A percentile compares a stretch with the other conserved stretches of the same genome.
phyloP scores from a whole-genome alignment of 2,329 filamentous ascomycete genomes.

The Aspergillus floridensis region DNA sequence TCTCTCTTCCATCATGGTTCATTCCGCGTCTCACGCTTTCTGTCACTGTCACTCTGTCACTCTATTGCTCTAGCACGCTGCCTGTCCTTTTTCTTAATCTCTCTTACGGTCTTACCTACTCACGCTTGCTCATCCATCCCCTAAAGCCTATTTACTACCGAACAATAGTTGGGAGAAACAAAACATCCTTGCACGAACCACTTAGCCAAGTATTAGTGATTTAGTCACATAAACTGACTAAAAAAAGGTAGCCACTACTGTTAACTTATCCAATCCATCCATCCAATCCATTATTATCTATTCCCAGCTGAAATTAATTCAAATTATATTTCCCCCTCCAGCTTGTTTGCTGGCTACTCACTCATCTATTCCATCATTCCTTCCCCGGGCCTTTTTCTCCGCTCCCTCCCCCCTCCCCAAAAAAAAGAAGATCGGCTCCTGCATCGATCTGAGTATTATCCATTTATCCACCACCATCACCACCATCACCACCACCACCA shows the following conservation, averaged over 20 bases:
- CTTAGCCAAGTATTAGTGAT: not conserved
- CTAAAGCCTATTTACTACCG: not conserved
- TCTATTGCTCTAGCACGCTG: too few relatives aligned
- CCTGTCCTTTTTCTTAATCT: too few relatives aligned
- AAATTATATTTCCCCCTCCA: not conserved
- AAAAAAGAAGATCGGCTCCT: not conserved
- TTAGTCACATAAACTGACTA: not conserved
- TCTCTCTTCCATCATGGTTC: not conserved
- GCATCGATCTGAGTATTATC: conserved; percentile 6
- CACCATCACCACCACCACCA: not conserved
- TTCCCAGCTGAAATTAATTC: not conserved
- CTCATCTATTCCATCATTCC: too few relatives aligned
- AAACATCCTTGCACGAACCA: not conserved
- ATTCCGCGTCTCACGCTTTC: too few relatives aligned
- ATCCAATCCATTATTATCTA: too few relatives aligned
- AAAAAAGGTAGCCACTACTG: not conserved
- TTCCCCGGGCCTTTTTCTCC: not conserved
- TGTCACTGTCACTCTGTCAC: too few relatives aligned
- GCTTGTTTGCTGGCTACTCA: not conserved
- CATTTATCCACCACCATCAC: not conserved
- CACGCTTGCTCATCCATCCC: not conserved
- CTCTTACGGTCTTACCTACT: not conserved
- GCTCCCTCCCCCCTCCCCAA: not conserved
- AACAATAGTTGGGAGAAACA: not conserved
- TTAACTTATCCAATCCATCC: not conserved